phyloP scores from a whole-genome alignment of 2,329 filamentous ascomycete species.

The Colletotrichum graminicola region DNA sequence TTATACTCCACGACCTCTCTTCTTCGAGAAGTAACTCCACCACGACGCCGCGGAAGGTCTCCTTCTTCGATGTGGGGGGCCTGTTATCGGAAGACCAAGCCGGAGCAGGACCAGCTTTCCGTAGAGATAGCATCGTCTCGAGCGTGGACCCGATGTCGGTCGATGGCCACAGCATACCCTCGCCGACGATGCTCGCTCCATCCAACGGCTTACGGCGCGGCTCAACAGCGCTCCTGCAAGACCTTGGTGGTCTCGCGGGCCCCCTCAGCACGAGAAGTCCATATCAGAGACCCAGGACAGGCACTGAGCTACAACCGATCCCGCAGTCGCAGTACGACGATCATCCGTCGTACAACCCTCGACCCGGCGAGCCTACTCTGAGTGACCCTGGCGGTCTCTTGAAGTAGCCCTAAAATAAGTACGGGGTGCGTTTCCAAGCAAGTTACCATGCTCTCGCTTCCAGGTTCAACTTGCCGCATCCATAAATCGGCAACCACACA shows the following conservation, averaged over 20 bases:
- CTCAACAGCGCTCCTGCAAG: constrained; percentile 69
- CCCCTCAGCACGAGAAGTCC: constrained; percentile 54
- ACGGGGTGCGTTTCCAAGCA: neutral
- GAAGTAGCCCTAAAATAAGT: constrained; percentile 43
- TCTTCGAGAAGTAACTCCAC: constrained; percentile 56
- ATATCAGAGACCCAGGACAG: constrained; percentile 49
- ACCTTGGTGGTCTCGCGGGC: constrained; percentile 66
- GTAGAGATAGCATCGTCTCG: constrained; percentile 58
- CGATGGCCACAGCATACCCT: constrained; percentile 50
- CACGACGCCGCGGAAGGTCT: constrained; percentile 70
- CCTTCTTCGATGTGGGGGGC: constrained; percentile 88
- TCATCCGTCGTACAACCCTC: constrained; percentile 45
- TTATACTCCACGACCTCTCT: constrained; percentile 54
- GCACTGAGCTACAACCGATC: constrained; percentile 62
- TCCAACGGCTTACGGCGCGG: constrained; percentile 63
- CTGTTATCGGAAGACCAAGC: constrained; percentile 69
- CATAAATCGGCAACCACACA: neutral
- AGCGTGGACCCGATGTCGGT: constrained; percentile 55
- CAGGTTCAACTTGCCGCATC: neutral
- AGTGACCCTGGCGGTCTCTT: constrained; percentile 58
- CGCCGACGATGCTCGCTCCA: constrained; percentile 60
- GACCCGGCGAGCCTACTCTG: constrained; percentile 51
- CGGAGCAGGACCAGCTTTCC: constrained; percentile 49
- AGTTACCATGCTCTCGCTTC: neutral
- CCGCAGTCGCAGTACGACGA: constrained; percentile 56